These are phyloP conservation scores for Rhytidiadelphus loreus DNA, from an alignment of 225 moss, liverwort and hornwort species.

Conservation along the genomic window DNA sequence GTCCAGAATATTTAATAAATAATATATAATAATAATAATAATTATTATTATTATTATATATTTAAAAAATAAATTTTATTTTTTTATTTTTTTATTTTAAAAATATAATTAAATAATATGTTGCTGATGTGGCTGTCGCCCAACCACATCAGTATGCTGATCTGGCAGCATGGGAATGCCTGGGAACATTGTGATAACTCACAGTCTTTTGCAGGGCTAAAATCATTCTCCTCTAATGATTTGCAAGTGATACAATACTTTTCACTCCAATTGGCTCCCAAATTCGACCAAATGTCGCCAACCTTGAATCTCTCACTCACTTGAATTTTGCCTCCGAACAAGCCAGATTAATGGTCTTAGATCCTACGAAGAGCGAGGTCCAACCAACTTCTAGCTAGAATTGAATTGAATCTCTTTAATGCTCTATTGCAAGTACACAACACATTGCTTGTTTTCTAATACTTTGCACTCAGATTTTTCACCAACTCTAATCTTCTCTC, in stretches of 20 bases:
- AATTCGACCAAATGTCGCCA: background rate
- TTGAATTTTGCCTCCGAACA: background rate
- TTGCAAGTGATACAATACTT: background rate
- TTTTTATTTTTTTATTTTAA: too few species aligned
- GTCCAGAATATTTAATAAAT: too few species aligned
- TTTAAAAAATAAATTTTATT: too few species aligned
- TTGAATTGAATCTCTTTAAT: background rate
- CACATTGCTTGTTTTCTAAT: background rate
- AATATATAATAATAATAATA: too few species aligned
- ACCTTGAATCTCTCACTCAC: background rate
- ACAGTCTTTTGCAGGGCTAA: too few species aligned
- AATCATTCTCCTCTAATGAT: too few species aligned
- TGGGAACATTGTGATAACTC: too few species aligned
- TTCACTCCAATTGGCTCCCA: background rate
- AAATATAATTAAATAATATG: too few species aligned
- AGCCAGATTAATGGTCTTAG: background rate
- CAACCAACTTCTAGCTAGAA: background rate
- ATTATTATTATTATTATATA: too few species aligned
- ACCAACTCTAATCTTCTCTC: background rate
- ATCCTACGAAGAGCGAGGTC: background rate
- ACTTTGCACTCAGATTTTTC: background rate
- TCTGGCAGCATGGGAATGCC: too few species aligned
- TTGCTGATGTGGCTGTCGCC: too few species aligned
- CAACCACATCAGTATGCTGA: too few species aligned
- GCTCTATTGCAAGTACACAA: background rate